Evolutionary conservation across 2,329 filamentous ascomycete genomes (phyloP), one percentile per base, ranked within the genome.

Genomic region (Penicillium sp.): DNA sequence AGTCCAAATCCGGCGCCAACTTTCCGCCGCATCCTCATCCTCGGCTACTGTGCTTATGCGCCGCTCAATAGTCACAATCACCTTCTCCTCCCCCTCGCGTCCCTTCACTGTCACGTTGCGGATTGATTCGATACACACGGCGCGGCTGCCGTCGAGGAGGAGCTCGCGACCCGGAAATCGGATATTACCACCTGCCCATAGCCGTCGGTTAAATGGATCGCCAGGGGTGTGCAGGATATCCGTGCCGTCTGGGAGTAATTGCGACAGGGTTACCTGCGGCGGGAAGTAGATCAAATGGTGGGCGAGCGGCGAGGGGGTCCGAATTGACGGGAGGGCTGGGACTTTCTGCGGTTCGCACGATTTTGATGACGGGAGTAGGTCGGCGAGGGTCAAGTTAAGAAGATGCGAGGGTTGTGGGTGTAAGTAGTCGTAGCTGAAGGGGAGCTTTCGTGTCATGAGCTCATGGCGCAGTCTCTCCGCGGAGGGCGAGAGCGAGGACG

Each of bases 231-330:
- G 91, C 46, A 87, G 78, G 4, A 83, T 78, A 68, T 97, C 93
- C 1, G 92, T 95, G 51, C 94, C 93, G 74, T 99, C 94, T 1
- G 84, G 78, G 15, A 91, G 80, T 36, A 97, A 82, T 27, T 78
- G 62, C 7, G 80, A 82, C 12, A 83, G 75, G 1, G 82, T 78
- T 15, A 87, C 76, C 56, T 85, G 82, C 9, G 88, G 82, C 52
- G 91, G 90, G 74, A 96, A 97, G 76, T 95, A 95, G 58, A 93
- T 84, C 29, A 96, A 80, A 70, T 97, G 91, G 68, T 95, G 87
- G 29, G 87, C 89, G 13, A 75, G 54, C 15, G 51, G 60, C n/a
- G 42, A 50, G 12, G 66, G 63, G 3, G 58, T 53, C 9, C 54
- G 62, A 51, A 68, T 66, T 30, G 68, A 75, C 58, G 68, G 73